These are phyloP conservation scores for Geotrichum bryndzae DNA, from an alignment of 1,139 yeast genomes.

Conservation along the genomic window DNA sequence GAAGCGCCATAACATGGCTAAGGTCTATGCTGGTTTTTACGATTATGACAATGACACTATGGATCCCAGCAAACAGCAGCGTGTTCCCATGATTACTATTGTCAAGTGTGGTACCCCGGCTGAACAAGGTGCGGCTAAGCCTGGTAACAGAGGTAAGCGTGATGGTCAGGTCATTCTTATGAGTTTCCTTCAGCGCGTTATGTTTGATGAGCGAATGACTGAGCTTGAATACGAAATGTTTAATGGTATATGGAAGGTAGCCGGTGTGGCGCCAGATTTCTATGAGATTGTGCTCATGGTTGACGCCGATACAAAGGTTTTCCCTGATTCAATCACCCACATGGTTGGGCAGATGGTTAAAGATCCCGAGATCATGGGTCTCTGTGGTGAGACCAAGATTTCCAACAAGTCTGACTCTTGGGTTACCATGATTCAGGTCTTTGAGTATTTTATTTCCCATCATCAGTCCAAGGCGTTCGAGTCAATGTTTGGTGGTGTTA, in stretches of 20 bases:
- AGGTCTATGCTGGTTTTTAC: constrained; percentile 80
- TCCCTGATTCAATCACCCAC: constrained; percentile 84
- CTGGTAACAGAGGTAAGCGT: constrained; percentile 97
- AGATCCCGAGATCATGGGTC: constrained; percentile 87
- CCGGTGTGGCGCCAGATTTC: constrained; percentile 82
- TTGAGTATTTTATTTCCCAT: constrained; percentile 92
- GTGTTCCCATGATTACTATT: constrained; percentile 75
- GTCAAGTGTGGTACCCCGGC: constrained; percentile 92
- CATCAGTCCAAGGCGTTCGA: constrained; percentile 96
- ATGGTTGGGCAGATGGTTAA: constrained; percentile 91
- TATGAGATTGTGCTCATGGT: constrained; percentile 90
- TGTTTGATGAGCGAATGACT: constrained; percentile 96
- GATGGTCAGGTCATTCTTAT: constrained; percentile 91
- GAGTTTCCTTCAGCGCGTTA: constrained; percentile 85
- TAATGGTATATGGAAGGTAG: constrained; percentile 72
- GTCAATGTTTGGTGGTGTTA: constrained; percentile 92
- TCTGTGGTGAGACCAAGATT: constrained; percentile 96
- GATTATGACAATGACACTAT: constrained; percentile 69
- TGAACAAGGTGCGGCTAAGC: constrained; percentile 73
- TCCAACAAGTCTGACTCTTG: constrained; percentile 79
- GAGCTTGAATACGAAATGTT: constrained; percentile 81
- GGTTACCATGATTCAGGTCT: constrained; percentile 94
- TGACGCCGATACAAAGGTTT: constrained; percentile 93
- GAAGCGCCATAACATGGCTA: constrained; percentile 97
- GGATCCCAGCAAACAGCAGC: constrained; percentile 75